Evolutionary conservation across 2,329 filamentous ascomycete genomes (phyloP).

Genomic region (Helotiales sp.): DNA sequence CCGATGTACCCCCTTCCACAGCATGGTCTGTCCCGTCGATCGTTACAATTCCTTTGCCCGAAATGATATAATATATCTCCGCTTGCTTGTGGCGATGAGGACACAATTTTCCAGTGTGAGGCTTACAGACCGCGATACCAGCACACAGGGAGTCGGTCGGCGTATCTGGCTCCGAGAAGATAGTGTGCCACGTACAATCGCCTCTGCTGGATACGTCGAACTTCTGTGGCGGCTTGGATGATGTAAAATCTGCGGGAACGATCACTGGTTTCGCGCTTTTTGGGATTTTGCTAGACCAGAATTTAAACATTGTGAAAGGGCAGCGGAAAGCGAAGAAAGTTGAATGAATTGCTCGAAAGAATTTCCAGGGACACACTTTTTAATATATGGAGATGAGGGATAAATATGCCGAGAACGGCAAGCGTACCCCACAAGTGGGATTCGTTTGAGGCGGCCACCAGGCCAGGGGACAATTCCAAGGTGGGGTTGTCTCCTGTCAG

Average conservation of each 20-base stretch:
- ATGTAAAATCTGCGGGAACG: background rate
- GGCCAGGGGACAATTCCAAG: no score
- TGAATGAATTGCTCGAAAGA: no score
- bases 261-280: background rate
- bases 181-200: slow-evolving; percentile 39
- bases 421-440: no score
- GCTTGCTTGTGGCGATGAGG: slow-evolving; percentile 42
- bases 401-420: no score
- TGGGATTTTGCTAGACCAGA: background rate
- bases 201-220: background rate
- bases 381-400: no score
- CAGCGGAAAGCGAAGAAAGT: background rate
- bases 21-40: slow-evolving; percentile 38
- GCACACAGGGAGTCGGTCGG: slow-evolving; percentile 38
- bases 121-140: slow-evolving; percentile 39
- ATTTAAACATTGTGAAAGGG: background rate
- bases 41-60: slow-evolving; percentile 38
- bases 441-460: no score
- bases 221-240: background rate
- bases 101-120: slow-evolving; percentile 37
- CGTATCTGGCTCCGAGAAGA: slow-evolving; percentile 39
- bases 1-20: slow-evolving; percentile 37
- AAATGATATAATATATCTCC: slow-evolving; percentile 44
- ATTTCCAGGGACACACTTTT: no score
- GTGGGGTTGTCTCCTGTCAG: no score